phyloP scores from a whole-genome alignment of 495 filamentous ascomycete genomes.

The Mycothermus thermophilus region DNA sequence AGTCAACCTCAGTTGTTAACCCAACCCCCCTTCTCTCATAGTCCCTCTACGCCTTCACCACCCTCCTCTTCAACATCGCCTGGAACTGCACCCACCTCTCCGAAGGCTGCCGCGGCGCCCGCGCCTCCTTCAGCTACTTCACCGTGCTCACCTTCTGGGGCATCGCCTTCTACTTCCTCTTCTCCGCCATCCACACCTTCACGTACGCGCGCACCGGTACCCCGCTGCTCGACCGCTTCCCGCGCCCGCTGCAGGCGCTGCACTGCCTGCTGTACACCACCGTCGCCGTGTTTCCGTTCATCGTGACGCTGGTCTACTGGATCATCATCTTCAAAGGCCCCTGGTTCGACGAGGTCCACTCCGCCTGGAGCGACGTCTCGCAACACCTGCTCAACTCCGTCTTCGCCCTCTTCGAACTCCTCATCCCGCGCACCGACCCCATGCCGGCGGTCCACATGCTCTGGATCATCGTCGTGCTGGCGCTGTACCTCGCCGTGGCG shows the following conservation, averaged over 20 bases:
- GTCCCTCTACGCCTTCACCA: slow-evolving; percentile 57
- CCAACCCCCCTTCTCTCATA: slow-evolving; percentile 7
- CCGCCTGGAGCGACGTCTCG: slow-evolving; percentile 59
- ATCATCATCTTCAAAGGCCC: slow-evolving; percentile 35
- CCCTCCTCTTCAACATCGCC: slow-evolving; percentile 53
- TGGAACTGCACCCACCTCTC: slow-evolving; percentile 32
- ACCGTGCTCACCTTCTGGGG: slow-evolving; percentile 70
- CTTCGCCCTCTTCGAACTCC: slow-evolving; percentile 60
- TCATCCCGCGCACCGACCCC: slow-evolving; percentile 46
- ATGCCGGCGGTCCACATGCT: slow-evolving; percentile 45
- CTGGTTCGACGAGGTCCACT: slow-evolving; percentile 39
- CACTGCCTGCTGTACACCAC: slow-evolving; percentile 55
- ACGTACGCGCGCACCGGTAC: slow-evolving; percentile 42
- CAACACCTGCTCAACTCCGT: slow-evolving; percentile 59
- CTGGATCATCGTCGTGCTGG: slow-evolving; percentile 47
- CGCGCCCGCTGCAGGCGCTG: slow-evolving; percentile 45
- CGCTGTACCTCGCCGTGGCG: slow-evolving; percentile 57
- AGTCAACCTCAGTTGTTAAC: not conserved
- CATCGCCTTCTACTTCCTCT: slow-evolving; percentile 59
- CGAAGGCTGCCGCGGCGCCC: slow-evolving; percentile 18
- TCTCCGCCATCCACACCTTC: slow-evolving; percentile 50
- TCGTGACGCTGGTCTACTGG: slow-evolving; percentile 56
- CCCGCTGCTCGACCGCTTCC: slow-evolving; percentile 47
- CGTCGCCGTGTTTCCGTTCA: slow-evolving; percentile 53
- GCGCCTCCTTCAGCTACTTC: slow-evolving; percentile 60